Percentiles rank a stretch among this genome's conserved stretches.
Conservation (phyloP, 2,329 filamentous ascomycete genomes). For the Ophiostoma ips region DNA sequence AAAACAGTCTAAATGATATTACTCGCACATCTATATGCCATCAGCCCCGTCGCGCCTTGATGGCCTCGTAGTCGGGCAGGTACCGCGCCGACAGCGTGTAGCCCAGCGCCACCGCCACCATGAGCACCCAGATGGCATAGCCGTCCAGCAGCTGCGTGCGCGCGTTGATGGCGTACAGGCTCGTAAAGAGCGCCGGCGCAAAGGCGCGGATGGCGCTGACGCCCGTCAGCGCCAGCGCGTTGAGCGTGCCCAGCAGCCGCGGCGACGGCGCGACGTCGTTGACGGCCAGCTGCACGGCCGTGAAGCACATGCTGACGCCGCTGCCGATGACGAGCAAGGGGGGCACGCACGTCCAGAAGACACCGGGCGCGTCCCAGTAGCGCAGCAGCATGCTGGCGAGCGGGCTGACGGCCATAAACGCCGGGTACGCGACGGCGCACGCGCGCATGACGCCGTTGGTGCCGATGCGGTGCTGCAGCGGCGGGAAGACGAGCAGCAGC, state of each 20-base stretch:
- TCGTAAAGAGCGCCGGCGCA: constrained; percentile 50
- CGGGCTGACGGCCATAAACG: constrained; percentile 44
- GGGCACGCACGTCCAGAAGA: constrained; percentile 44
- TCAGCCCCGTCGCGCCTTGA: constrained; percentile 9
- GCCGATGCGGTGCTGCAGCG: constrained; percentile 49
- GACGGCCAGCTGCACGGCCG: constrained; percentile 55
- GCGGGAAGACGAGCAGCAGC: constrained; percentile 57
- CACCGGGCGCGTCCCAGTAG: constrained; percentile 19
- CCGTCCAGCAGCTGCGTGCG: constrained; percentile 47
- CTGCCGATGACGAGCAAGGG: constrained; percentile 38
- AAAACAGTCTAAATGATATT: too few species aligned
- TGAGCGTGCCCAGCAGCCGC: constrained; percentile 53
- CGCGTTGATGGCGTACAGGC: constrained; percentile 53
- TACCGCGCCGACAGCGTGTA: constrained; percentile 21
- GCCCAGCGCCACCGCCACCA: constrained; percentile 26
- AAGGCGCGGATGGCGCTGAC: constrained; percentile 49
- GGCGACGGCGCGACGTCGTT: constrained; percentile 60
- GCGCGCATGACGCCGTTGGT: constrained; percentile 49
- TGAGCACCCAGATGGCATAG: constrained; percentile 50
- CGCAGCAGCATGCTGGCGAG: constrained; percentile 43
- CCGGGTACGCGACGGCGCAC: constrained; percentile 46
- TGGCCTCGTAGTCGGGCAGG: constrained; percentile 23
- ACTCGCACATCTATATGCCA: too few species aligned
- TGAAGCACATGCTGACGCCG: constrained; percentile 56
- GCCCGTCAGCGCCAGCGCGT: constrained; percentile 51